Percentiles rank a stretch among this genome's conserved stretches.
phyloP scores from a whole-genome alignment of 2,329 filamentous ascomycete genomes.

The Truncatella angustata region DNA sequence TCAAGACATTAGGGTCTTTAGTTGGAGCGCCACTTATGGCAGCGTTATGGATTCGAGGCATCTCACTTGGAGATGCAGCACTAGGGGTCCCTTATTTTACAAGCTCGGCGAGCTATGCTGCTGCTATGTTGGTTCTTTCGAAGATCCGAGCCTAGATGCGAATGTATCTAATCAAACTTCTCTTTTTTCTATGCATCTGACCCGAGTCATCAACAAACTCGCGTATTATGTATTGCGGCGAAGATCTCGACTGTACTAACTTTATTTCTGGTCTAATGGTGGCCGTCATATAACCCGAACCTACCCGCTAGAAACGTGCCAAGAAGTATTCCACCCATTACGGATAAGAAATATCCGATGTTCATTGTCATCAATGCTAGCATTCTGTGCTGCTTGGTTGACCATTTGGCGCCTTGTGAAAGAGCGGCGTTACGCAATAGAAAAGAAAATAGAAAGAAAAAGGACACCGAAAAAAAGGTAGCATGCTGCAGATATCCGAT shows the following conservation, averaged over 20 bases:
- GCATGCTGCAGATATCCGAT: conserved; percentile 66
- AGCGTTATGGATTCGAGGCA: conserved; percentile 43
- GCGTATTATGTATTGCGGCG: neutral
- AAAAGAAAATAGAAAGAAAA: neutral
- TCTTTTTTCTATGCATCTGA: neutral
- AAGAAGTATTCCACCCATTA: conserved; percentile 57
- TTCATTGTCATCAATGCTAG: conserved; percentile 70
- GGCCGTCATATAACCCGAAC: neutral
- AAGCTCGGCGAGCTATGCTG: conserved; percentile 36
- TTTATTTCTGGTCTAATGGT: neutral
- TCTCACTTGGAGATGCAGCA: conserved; percentile 32
- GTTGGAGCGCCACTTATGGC: conserved; percentile 48
- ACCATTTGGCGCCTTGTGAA: conserved; percentile 7
- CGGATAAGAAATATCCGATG: conserved; percentile 64
- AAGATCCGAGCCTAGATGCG: conserved; percentile 13
- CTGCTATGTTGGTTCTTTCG: conserved; percentile 32
- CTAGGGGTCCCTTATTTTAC: conserved; percentile 40
- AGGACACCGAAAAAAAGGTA: neutral
- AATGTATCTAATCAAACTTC: too few relatives aligned
- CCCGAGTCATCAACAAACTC: too few relatives aligned
- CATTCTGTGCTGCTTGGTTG: conserved; percentile 54
- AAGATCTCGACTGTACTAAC: neutral
- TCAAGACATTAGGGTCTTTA: conserved; percentile 46
- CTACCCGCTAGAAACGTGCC: conserved; percentile 1
- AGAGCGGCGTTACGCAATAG: neutral